A percentile compares a stretch with the other conserved stretches of the same genome.
Evolutionary conservation across 2,329 filamentous ascomycete species (phyloP).

Genomic region (Ramularia endophylla): DNA sequence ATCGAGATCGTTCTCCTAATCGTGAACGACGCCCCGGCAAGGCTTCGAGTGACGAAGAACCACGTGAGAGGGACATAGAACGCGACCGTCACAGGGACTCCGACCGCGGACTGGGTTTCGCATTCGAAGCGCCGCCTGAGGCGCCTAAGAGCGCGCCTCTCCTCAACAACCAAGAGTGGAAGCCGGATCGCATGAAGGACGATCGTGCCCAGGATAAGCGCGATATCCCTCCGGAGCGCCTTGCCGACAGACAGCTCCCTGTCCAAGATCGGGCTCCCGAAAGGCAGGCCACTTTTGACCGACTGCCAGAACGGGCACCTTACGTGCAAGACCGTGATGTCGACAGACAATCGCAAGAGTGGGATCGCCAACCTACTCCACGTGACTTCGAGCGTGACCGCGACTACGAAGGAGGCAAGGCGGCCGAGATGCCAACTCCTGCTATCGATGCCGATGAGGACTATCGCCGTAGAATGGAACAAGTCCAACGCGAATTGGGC

Average conservation of each 20-base stretch:
- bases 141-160: constrained; percentile 18
- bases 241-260: neutral
- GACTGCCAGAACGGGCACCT: constrained; percentile 6
- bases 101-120: constrained; percentile 29
- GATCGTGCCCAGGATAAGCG: constrained; percentile 3
- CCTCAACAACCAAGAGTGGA: constrained; percentile 11
- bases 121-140: constrained; percentile 26
- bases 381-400: constrained; percentile 1
- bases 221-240: neutral
- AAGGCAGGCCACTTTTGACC: constrained; percentile 3
- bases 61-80: constrained; percentile 21
- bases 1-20: constrained; percentile 3
- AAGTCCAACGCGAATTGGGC: constrained; percentile 42
- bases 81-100: constrained; percentile 23
- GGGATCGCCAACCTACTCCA: neutral
- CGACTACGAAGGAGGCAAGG: constrained; percentile 13
- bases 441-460: constrained; percentile 45
- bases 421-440: constrained; percentile 20
- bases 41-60: constrained; percentile 21
- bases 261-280: constrained; percentile 9
- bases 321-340: constrained; percentile 6
- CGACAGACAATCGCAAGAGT: constrained; percentile 2
- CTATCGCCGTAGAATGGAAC: constrained; percentile 44
- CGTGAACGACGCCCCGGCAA: constrained; percentile 10
- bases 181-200: constrained; percentile 3